Evolutionary conservation across 331 rosid genomes (phyloP), one percentile per base, ranked within the genome.

Genomic region (Cydonia oblonga): DNA sequence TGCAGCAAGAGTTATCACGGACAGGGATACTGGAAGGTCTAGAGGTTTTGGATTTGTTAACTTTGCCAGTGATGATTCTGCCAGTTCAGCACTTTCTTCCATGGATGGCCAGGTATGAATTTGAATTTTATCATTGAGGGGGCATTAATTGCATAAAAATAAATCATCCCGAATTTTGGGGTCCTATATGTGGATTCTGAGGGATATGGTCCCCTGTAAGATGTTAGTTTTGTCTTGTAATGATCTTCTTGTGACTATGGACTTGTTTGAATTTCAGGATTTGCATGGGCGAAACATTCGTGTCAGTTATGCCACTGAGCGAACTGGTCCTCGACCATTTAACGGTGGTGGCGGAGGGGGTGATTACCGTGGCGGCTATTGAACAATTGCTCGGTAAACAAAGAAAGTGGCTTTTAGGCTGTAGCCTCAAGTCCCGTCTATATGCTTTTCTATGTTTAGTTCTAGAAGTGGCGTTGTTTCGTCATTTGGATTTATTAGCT

Each of bases 1-100:
- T 49, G 40, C 92, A 92, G 97, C 97, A 23, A 92, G 70, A 58
- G 97, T 92, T 68, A 83, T 92, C 32, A 63, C 64, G 52, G 96
- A 92, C 66, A 86, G 97, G 76, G 88, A 92, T 23, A 81, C 88
- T 2, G 96, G 96, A 40, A 79, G 83, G 80, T 92, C 97, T 2
- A 86, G 89, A 82, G 97, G 97, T 42, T 92, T 92, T 76, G 96
- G 97, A 67, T 92, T 92, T 72, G 88, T 92, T 46, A 85, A 80
- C 84, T 92, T 40, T 75, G 15, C 84, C 16, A 72, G 68, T 13
- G 75, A 78, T 0, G 90, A 83, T 12, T 49, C 84, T 15, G 97
- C 97, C 15, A 63, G 4, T 74, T 53, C 87, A 7, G 97, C 96
- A 40, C 68, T 89, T 6, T 61, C 85, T 70, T 72, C 93, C 4